These are phyloP conservation scores for Sporothrix globosa DNA, from an alignment of 2,329 filamentous ascomycete species.

Conservation along the genomic window DNA sequence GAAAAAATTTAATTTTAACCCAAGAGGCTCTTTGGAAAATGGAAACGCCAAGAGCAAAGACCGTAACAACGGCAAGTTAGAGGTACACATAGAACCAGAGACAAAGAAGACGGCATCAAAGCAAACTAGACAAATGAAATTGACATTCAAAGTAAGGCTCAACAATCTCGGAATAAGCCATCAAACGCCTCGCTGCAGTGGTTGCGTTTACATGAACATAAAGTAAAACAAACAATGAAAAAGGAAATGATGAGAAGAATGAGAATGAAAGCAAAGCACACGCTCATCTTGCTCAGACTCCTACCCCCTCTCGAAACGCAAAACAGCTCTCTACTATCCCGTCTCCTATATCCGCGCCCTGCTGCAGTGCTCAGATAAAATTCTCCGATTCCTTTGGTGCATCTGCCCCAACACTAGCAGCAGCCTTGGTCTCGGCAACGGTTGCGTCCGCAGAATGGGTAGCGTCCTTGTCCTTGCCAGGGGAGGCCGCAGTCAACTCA, in stretches of 20 bases:
- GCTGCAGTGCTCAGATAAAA: not conserved
- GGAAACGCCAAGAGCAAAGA: no score
- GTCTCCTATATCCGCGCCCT: not conserved
- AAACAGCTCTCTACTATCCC: not conserved
- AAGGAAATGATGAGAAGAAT: not conserved
- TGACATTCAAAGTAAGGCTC: constrained; percentile 12
- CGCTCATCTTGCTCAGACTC: not conserved
- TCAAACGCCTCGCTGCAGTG: constrained; percentile 23
- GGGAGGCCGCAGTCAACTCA: constrained; percentile 19
- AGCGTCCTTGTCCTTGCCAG: not conserved
- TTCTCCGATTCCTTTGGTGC: constrained; percentile 6
- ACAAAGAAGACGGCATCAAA: not conserved
- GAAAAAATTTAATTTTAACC: no score
- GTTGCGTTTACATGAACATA: not conserved
- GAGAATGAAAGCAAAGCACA: constrained; percentile 5
- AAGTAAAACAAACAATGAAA: not conserved
- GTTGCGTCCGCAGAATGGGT: not conserved
- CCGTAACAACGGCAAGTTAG: not conserved
- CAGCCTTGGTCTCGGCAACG: not conserved
- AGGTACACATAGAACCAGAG: not conserved
- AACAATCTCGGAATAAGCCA: constrained; percentile 19
- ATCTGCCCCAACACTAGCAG: not conserved
- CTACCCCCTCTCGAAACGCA: not conserved
- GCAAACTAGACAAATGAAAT: not conserved
- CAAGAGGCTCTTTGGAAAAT: no score